Evolutionary conservation across 768 basidiomycete genomes (phyloP), one percentile per base, ranked within the genome.

Genomic region (Naganishia friedmannii): DNA sequence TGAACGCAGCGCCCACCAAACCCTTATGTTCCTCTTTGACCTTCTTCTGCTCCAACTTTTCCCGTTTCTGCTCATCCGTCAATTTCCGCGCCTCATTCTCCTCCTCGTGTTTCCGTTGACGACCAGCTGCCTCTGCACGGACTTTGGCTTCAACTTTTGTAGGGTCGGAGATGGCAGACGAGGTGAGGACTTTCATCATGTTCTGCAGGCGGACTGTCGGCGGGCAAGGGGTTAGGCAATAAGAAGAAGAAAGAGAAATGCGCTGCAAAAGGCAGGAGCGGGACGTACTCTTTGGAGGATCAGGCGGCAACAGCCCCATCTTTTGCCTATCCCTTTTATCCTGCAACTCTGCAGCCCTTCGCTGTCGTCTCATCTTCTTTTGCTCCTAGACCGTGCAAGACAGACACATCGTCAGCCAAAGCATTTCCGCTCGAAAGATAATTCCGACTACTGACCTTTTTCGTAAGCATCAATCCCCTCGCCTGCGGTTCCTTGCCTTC

Each of bases 111-210:
- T 84, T 85, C 73, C 92, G 88, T 76, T 89, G 89, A 72, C 96
- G 86, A 84, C 89, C 89, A 0, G 91, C 90, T 32, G 98, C 95
- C 80, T 99, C 96, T 39, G 91, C 85, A 55, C 93, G 85, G 17
- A 99, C 94, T 37, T 92, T 89, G 6, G 95, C 95, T 80, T 99
- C 96, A 3, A 99, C 92, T 63, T 93, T 88, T 1, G 96, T 99
- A 0, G 96, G 96, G 79, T 98, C 96, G 86, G 93, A 91, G 29
- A 99, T 89, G 0, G 94, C 95, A 76, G 97, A 93, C 10, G 91
- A 91, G 0, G 96, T 97, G 31, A 99, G 84, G 19, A 99, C 96
- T 77, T 92, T 93, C 94, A 98, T 98, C 78, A 98, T 82, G 81
- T 99, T 99, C 51, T 91, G 87, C 71, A 99, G 84, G 32, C 93